Conservation (phyloP, 1,284 basidiomycete species). For the Marasmius fiardii region DNA sequence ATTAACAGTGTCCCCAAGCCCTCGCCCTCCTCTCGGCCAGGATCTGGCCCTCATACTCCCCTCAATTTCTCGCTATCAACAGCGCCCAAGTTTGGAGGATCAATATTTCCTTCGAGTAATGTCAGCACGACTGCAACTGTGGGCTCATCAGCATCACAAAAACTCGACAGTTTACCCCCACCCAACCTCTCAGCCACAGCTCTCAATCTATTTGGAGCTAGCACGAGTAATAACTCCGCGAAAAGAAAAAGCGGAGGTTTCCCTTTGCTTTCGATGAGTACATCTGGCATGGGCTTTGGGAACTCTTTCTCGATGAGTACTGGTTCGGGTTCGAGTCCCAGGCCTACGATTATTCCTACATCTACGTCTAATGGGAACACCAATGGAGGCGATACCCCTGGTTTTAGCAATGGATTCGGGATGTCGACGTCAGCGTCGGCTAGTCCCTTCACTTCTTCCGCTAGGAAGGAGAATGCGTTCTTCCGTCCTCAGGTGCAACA, state of each 20-base stretch:
- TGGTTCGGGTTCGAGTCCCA: background rate
- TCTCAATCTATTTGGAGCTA: background rate
- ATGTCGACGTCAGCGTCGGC: background rate
- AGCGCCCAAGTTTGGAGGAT: background rate
- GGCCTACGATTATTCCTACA: background rate
- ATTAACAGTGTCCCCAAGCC: background rate
- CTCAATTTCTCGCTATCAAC: background rate
- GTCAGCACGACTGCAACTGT: background rate
- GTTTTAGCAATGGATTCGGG: background rate
- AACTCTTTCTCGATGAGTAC: background rate
- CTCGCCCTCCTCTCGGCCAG: background rate
- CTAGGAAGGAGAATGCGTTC: background rate
- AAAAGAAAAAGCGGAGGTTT: conserved; percentile 1
- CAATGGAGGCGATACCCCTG: background rate
- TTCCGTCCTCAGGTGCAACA: background rate
- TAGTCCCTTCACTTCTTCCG: background rate
- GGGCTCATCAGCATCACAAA: background rate
- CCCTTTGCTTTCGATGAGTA: background rate
- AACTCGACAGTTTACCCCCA: background rate
- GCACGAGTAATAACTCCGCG: background rate
- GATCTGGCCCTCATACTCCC: background rate
- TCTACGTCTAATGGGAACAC: background rate
- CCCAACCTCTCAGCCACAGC: background rate
- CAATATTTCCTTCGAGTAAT: background rate
- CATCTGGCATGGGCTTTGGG: background rate